phyloP scores from a whole-genome alignment of 768 basidiomycete species.

The Sarcomyxa edulis region DNA sequence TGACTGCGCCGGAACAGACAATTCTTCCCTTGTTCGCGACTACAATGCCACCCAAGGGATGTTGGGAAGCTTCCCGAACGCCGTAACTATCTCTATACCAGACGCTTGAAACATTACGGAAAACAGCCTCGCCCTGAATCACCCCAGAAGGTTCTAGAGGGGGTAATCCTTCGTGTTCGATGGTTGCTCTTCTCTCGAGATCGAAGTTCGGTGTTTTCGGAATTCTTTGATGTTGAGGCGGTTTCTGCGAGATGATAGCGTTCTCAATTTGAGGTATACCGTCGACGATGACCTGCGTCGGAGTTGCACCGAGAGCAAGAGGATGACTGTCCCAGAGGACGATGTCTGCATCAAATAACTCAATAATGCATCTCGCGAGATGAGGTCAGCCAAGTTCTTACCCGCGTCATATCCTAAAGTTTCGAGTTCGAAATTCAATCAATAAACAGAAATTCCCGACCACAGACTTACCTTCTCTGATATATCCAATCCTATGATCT shows the following conservation, averaged over 20 bases:
- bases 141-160: slow-evolving; percentile 46
- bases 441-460: neutral
- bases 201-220: slow-evolving; percentile 68
- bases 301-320: slow-evolving; percentile 76
- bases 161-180: slow-evolving; percentile 69
- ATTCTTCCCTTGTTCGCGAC: slow-evolving; percentile 40
- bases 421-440: neutral
- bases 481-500: slow-evolving; percentile 72
- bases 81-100: slow-evolving; percentile 22
- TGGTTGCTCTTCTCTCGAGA: slow-evolving; percentile 52
- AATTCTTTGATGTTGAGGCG: slow-evolving; percentile 29
- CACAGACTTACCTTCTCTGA: slow-evolving; percentile 46
- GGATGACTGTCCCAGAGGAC: slow-evolving; percentile 86
- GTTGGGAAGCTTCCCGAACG: slow-evolving; percentile 21
- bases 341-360: slow-evolving; percentile 46
- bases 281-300: slow-evolving; percentile 83
- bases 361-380: neutral
- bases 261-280: slow-evolving; percentile 68
- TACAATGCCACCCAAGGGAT: slow-evolving; percentile 23
- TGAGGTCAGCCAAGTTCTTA: slow-evolving; percentile 15
- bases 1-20: slow-evolving; percentile 36
- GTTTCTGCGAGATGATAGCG: slow-evolving; percentile 47
- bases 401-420: slow-evolving; percentile 68
- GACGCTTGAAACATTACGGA: slow-evolving; percentile 58
- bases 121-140: slow-evolving; percentile 34